Conservation (phyloP, 208 protist species). For the Trypanosoma brucei region DNA sequence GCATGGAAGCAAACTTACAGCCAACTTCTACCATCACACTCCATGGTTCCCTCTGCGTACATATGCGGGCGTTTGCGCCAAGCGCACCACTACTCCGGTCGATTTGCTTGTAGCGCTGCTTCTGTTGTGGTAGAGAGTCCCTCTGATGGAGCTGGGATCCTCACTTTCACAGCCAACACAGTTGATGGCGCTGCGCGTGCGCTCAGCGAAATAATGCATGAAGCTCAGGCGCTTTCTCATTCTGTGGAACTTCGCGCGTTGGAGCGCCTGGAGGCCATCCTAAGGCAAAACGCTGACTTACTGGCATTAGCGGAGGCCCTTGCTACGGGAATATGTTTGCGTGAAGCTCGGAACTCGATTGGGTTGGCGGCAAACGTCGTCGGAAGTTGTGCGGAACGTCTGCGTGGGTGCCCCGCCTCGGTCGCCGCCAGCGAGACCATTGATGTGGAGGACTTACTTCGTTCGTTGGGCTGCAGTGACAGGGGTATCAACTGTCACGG, state of each 20-base stretch:
- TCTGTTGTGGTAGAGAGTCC: constrained; percentile 20
- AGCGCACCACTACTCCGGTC: not conserved
- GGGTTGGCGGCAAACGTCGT: constrained; percentile 16
- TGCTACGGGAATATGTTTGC: constrained; percentile 36
- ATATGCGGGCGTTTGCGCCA: constrained; percentile 5
- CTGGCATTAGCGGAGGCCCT: constrained; percentile 37
- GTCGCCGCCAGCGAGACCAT: not conserved
- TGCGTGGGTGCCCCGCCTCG: not conserved
- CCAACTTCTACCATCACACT: constrained; percentile 7
- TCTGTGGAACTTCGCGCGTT: not conserved
- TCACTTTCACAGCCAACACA: constrained; percentile 14
- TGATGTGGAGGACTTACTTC: not conserved
- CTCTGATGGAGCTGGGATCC: constrained; percentile 24
- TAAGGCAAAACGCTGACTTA: constrained; percentile 11
- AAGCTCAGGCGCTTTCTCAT: not conserved
- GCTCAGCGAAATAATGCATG: not conserved
- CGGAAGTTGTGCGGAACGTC: not conserved
- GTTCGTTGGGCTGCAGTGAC: not conserved
- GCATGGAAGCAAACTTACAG: constrained; percentile 17
- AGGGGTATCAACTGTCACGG: not conserved
- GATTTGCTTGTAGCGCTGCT: constrained; percentile 7
- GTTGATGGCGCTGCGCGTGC: constrained; percentile 8
- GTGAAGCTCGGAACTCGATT: constrained; percentile 20
- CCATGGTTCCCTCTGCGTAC: not conserved
- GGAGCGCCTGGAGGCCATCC: constrained; percentile 5